These are phyloP conservation scores for Pichia nanzhaoensis DNA, from an alignment of 805 yeast species.

Conservation along the genomic window DNA sequence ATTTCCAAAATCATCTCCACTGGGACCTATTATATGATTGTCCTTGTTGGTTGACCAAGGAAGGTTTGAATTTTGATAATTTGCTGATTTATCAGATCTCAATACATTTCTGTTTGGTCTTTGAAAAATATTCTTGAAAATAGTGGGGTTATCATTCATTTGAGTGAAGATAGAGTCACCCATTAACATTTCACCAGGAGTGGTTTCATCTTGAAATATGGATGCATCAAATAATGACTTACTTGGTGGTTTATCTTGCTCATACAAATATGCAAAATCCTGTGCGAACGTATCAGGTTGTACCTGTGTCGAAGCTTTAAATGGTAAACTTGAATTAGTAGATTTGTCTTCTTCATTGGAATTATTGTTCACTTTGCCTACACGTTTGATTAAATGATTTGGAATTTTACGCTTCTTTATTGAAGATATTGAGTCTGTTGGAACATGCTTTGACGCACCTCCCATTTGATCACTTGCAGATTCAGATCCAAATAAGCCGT, in stretches of 20 bases:
- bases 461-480: background rate
- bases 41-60: constrained; percentile 1
- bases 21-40: background rate
- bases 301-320: constrained; percentile 19
- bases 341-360: constrained; percentile 17
- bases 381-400: constrained; percentile 39
- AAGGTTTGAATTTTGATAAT: constrained; percentile 21
- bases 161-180: constrained; percentile 28
- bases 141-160: constrained; percentile 36
- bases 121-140: constrained; percentile 40
- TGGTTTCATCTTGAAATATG: constrained; percentile 34
- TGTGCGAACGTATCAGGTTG: constrained; percentile 15
- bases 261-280: constrained; percentile 22
- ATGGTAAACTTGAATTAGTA: constrained; percentile 19
- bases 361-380: constrained; percentile 31
- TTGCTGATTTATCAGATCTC: constrained; percentile 7
- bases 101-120: constrained; percentile 20
- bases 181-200: constrained; percentile 28
- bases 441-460: background rate
- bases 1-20: background rate
- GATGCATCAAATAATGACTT: constrained; percentile 44
- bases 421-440: constrained; percentile 11
- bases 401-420: constrained; percentile 44
- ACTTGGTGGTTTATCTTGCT: constrained; percentile 39
- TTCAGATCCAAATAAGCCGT: background rate